phyloP scores from a whole-genome alignment of 1,284 basidiomycete genomes.

The Sporisorium graminicola region DNA sequence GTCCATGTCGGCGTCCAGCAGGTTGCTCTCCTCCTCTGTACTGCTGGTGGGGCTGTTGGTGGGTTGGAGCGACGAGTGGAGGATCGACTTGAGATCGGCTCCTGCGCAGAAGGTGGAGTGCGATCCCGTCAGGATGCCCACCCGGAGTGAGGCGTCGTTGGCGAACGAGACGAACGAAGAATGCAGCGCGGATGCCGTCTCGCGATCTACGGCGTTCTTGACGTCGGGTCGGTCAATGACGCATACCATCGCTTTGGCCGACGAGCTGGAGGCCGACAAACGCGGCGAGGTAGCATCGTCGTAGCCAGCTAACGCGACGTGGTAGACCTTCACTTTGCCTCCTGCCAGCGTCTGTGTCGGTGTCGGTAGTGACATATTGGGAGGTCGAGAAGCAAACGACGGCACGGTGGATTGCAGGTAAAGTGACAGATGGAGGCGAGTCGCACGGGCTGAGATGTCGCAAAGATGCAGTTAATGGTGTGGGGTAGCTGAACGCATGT shows the following conservation, averaged over 20 bases:
- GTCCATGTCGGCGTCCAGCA: constrained; percentile 44
- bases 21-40: constrained; percentile 6
- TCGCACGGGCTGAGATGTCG: neutral
- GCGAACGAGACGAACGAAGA: constrained; percentile 29
- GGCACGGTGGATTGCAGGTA: too few relatives aligned
- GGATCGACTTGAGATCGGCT: constrained; percentile 40
- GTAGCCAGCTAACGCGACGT: constrained; percentile 15
- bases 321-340: constrained; percentile 39
- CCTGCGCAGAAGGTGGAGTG: constrained; percentile 40
- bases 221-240: constrained; percentile 27
- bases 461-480: neutral
- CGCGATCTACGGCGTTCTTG: constrained; percentile 42
- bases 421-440: neutral
- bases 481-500: too few relatives aligned
- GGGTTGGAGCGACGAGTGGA: neutral
- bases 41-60: neutral
- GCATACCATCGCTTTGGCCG: constrained; percentile 35
- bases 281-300: constrained; percentile 29
- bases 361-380: constrained; percentile 10
- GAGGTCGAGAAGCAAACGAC: too few relatives aligned
- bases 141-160: constrained; percentile 18
- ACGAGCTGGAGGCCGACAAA: neutral
- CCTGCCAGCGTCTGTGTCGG: constrained; percentile 18
- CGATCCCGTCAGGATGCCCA: constrained; percentile 35
- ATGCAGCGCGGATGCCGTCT: constrained; percentile 30